Evolutionary conservation across 2,329 filamentous ascomycete species (phyloP), one percentile per base, ranked within the genome.

Genomic region (Colletotrichum lentis): DNA sequence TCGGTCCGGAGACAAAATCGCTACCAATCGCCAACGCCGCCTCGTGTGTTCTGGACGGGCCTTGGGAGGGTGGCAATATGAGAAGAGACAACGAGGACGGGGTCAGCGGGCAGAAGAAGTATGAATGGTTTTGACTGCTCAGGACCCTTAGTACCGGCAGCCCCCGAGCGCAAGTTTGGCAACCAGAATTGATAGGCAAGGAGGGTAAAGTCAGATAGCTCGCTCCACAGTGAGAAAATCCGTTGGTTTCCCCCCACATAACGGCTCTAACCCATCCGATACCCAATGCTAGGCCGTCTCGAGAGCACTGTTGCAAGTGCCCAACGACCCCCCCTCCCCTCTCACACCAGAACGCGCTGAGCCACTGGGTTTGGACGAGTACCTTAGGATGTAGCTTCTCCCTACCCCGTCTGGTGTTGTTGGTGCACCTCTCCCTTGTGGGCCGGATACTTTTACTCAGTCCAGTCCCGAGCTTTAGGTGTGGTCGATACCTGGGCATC

Each of bases 211-310:
- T 57, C 43, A 22, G 24, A 27, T 46, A 44, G 24, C 62, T 46
- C 37, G 24, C 62, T 68, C 62, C 65, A 65, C 62, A 59, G 54
- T 55, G 43, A 64, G 61, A 65, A 65, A 65, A 68, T 68, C 49
- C 61, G 62, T 68, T 65, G 65, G 65, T 60, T 68, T 59, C 65
- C 55, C 31, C 50, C 65, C 55, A 68, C 65, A 68, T n/a, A 60
- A 68, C 62, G 62, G 65, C 60, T 60, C 50, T 27, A 46, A 56
- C 22, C 58, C 43, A 63, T 24, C 56, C 31, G 37, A 12, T 43
- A 49, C 31, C 39, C 8, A 37, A 46, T 53, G 35, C 61, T 68
- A 65, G 46, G 31, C 60, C 35, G 53, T 58, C 47, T 67, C 53
- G 46, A 62, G 53, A 47, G 35, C 64, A 31, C 47, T 64, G 53